A percentile compares a stretch with the other conserved stretches of the same genome.
phyloP scores from a whole-genome alignment of 768 basidiomycete genomes.

The Lactifluus volemus region DNA sequence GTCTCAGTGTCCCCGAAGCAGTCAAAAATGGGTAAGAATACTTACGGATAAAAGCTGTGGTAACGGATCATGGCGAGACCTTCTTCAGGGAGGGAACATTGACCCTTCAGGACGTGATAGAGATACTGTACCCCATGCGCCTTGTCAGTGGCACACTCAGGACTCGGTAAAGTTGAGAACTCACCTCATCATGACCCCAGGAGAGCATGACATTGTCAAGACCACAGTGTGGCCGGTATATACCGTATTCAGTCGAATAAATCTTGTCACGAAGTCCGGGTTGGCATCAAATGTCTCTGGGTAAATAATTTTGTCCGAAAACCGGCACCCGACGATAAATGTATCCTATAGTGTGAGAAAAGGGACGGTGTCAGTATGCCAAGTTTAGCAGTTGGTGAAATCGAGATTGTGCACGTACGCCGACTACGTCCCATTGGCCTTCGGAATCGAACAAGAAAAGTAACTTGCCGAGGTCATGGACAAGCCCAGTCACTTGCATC shows the following conservation, averaged over 20 bases:
- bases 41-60: slow-evolving; percentile 86
- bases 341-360: slow-evolving; percentile 40
- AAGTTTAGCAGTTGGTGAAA: not conserved
- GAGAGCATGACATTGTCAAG: slow-evolving; percentile 82
- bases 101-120: slow-evolving; percentile 76
- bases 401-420: slow-evolving; percentile 37
- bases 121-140: slow-evolving; percentile 48
- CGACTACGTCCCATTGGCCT: slow-evolving; percentile 94
- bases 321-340: slow-evolving; percentile 78
- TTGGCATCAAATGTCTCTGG: slow-evolving; percentile 70
- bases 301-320: slow-evolving; percentile 77
- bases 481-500: slow-evolving; percentile 85
- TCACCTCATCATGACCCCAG: slow-evolving; percentile 88
- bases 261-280: slow-evolving; percentile 57
- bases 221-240: slow-evolving; percentile 72
- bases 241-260: slow-evolving; percentile 64
- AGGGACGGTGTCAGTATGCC: not conserved
- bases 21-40: not conserved
- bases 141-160: not conserved
- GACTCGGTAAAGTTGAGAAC: slow-evolving; percentile 17
- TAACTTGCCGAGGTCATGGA: slow-evolving; percentile 88
- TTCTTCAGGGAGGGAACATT: slow-evolving; percentile 71
- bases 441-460: slow-evolving; percentile 75
- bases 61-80: slow-evolving; percentile 89
- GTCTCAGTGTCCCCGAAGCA: not conserved